Evolutionary conservation across 129 eudicot species (phyloP), one percentile per base, ranked within the genome.

Genomic region (Lonicera japonica): DNA sequence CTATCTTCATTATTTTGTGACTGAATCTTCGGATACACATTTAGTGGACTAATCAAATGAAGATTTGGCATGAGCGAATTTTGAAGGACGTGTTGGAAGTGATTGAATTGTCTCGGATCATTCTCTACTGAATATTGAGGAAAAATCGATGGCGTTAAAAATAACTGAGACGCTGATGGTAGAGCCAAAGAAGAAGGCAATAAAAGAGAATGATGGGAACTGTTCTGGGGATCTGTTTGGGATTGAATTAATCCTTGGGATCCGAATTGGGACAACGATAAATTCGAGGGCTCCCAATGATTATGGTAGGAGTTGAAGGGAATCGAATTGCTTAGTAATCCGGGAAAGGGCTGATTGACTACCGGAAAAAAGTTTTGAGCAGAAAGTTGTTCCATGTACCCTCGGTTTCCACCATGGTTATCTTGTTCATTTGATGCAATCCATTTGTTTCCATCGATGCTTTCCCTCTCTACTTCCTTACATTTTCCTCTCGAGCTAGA

Each of bases 341-440:
- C 19, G 15, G 86, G 80, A 40, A 74, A 70, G 59, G 82, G 73
- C 67, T 63, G 65, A 48, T 79, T 77, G 41, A 70, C 77, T 73
- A 80, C 17, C 16, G 96, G 94, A 38, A 89, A 86, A 47, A 85
- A 80, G 65, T 75, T 82, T 71, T 85, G 82, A 77, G 90, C 90
- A 39, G 70, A 57, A 63, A 68, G 45, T 62, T 67, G 68, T n/a
- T n/a, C n/a, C 21, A 43, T 70, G 55, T 47, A 75, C 51, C 58
- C 82, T 59, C 73, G 69, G 60, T 71, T 65, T 47, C 75, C 70
- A 56, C 56, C 81, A 61, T 66, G 57, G 46, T 20, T 69, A 68
- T 70, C 78, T 66, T 70, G 71, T 39, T 61, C 41, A 24, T 47
- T 17, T 16, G 47, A 22, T 54, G 47, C 38, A 16, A 19, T 64